These are phyloP conservation scores for Collybia sordida DNA, from an alignment of 768 basidiomycete species.

Conservation along the genomic window DNA sequence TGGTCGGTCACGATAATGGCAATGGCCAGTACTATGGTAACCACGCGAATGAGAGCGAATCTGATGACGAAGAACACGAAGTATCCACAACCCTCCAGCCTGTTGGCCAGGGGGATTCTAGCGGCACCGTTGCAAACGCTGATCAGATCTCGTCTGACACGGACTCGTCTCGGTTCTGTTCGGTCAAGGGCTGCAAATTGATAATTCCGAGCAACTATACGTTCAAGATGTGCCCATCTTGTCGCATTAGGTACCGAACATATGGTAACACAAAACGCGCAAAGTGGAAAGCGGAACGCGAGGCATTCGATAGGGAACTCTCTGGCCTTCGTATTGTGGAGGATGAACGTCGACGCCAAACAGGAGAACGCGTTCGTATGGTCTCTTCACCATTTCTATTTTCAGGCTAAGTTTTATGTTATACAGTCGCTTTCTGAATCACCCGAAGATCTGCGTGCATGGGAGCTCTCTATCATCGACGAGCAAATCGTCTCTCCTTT, in stretches of 20 bases:
- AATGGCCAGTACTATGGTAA: not conserved
- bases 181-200: conserved; percentile 55
- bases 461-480: conserved; percentile 34
- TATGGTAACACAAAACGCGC: conserved; percentile 57
- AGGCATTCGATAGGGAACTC: conserved; percentile 40
- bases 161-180: conserved; percentile 37
- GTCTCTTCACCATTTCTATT: not conserved
- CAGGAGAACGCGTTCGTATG: conserved; percentile 36
- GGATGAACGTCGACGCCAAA: conserved; percentile 30
- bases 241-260: conserved; percentile 46
- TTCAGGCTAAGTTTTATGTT: not conserved
- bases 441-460: conserved; percentile 31
- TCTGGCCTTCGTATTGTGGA: conserved; percentile 34
- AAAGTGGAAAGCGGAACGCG: conserved; percentile 51
- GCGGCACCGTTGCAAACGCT: not conserved
- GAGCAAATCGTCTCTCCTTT: conserved; percentile 24
- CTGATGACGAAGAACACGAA: conserved; percentile 9
- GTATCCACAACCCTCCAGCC: not conserved
- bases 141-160: not conserved
- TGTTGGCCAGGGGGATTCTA: not conserved
- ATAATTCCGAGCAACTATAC: conserved; percentile 39
- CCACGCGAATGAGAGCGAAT: not conserved
- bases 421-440: conserved; percentile 32
- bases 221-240: conserved; percentile 46
- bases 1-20: not conserved